Evolutionary conservation across 257 asterid genomes (phyloP), one percentile per base, ranked within the genome.

Genomic region (Salvia hispanica): DNA sequence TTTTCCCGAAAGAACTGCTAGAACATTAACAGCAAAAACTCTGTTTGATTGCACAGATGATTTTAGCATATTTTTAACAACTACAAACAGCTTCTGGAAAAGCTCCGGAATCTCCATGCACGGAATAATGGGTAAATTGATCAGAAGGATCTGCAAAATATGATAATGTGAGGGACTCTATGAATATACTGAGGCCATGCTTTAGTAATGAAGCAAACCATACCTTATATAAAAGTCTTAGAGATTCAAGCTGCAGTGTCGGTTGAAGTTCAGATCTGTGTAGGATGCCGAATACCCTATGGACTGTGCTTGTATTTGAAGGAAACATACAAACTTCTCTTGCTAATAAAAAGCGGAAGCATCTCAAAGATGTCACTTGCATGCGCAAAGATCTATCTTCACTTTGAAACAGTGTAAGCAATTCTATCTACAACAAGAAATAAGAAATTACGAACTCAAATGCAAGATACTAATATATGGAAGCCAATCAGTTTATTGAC

Each of bases 141-240:
- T 58, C 16, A 74, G 60, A 53, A 86, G 75, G 28, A 86, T 78
- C 95, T 90, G 88, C 83, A 80, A 79, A 72, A 58, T 34, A 37
- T 14, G 71, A 59, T 39, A 39, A 53, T 6, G 72, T 77, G 59
- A 76, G 74, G 57, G 58, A 58, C 51, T n/a, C 56, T 11, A 36
- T 15, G 45, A 64, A 58, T 52, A 62, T 25, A 74, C 37, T 40
- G 46, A 56, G 51, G 31, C 55, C 54, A 58, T 50, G 72, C 58
- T 70, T 71, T 60, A 73, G 69, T 52, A 76, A 78, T 64, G 62
- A 56, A 56, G 66, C 61, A 78, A 25, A 55, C 14, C 62, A 45
- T 42, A 90, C 97, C 96, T 86, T 83, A 78, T 82, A 82, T 74
- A 86, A 79, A 67, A 81, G 55, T 84, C 73, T 77, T 50, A 90